Evolutionary conservation across 2,329 filamentous ascomycete species (phyloP).

Genomic region (Penicillium sp.): DNA sequence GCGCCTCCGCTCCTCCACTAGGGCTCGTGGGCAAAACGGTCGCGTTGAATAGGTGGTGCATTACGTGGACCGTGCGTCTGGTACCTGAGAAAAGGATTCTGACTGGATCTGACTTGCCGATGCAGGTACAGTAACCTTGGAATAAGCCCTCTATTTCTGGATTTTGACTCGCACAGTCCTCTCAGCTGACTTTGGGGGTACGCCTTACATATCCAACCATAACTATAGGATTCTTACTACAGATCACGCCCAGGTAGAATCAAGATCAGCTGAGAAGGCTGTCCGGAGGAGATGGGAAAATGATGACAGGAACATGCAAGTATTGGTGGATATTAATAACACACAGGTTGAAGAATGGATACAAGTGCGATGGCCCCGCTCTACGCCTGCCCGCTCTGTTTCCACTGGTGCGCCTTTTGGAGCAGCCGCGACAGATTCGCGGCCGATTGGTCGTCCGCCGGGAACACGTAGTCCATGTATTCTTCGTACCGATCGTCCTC

Average conservation of each 20-base stretch:
- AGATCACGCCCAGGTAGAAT: neutral
- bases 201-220: no score
- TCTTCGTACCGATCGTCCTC: conserved; percentile 95
- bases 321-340: conserved; percentile 1
- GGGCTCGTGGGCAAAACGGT: neutral
- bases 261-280: neutral
- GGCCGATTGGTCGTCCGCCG: conserved; percentile 85
- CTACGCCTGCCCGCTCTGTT: conserved; percentile 56
- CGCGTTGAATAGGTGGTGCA: neutral
- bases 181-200: neutral
- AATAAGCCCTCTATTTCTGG: no score
- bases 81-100: neutral
- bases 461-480: conserved; percentile 96
- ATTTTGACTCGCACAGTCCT: neutral
- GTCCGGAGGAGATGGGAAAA: neutral
- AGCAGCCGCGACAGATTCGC: conserved; percentile 81
- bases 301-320: neutral
- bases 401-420: conserved; percentile 86
- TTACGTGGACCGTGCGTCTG: neutral
- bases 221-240: no score
- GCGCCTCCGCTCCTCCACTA: neutral
- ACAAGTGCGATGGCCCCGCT: neutral
- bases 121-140: neutral
- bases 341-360: neutral
- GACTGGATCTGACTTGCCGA: neutral